Base-by-base conservation (phyloP, 306 rosid genomes). In the Carpinus fangiana region DNA sequence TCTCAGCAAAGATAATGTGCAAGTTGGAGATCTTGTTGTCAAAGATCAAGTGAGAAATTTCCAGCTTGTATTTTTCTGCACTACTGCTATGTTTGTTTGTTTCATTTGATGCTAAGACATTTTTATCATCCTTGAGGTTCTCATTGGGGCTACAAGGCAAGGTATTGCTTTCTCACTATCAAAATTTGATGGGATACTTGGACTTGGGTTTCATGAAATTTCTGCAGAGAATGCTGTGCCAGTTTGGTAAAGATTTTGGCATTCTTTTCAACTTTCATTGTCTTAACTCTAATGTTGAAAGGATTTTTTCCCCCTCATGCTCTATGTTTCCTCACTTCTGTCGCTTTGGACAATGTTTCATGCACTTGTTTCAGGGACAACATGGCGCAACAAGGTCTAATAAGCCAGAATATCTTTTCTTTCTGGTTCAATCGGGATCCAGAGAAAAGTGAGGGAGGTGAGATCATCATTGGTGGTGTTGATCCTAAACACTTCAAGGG, bases 401-500 rank as follows among this genome's bases (percentile, higher is more conserved):
- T 59, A 13, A 26, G 18, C 56, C 70, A 57, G 69, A 4, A 74
- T 31, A 20, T 74, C 18, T 74, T 74, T 51, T 74, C 78, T n/a
- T 59, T 74, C 55, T 74, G 78, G 78, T 59, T 74, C 56, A 59
- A 73, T 41, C 62, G 13, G 60, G 23, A 41, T 54, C 65, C 65
- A 57, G 65, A 57, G 65, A 64, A 65, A 59, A 8, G 34, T 45
- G 56, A 74, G 43, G 70, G 70, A 57, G 70, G 78, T 41, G 78
- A 74, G 64, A 43, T 74, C 50, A 43, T 57, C 51, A 57, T 74
- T 50, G 75, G 75, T 28, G 75, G 75, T 71, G 43, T 71, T 71
- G 75, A 71, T 50, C 60, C 50, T 14, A 74, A 57, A 46, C 70
- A 74, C 69, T 74, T 74, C 70, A 74, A 74, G 70, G 78, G 78